Evolutionary conservation across 1,139 yeast species (phyloP), one percentile per base, ranked within the genome.

Genomic region (Kodamaea derodonti): DNA sequence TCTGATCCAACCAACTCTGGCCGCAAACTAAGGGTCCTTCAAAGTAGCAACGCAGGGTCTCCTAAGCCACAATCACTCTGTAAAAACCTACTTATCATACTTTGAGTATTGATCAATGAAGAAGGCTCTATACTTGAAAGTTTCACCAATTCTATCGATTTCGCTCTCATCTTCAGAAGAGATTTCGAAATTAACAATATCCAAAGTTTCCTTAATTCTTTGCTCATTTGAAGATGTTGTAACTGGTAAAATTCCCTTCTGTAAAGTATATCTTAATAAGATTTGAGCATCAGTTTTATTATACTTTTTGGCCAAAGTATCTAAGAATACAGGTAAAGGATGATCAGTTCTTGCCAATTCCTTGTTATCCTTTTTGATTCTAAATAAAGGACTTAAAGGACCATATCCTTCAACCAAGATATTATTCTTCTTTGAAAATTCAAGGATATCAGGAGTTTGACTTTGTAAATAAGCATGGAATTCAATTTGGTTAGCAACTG

Each of bases 261-360:
- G 80, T 33, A 73, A 62, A 8, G 78, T 77, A 82, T 88, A 85
- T 51, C 84, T 69, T 39, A 85, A 64, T 35, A 84, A 60, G 29
- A 85, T 60, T 52, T 81, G 86, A 15, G 82, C 74, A 20, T 69
- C 65, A 6, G 84, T 64, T 47, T 72, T 79, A 24, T 50, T 49
- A 50, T 84, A 79, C 48, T 80, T 80, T n/a, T 54, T 47, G 12
- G 77, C 58, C 40, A 85, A 55, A 34, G 65, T 54, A 1, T 63
- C 54, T 24, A 75, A 49, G 23, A 61, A 18, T 14, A 18, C 23
- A 7, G 39, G 39, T 12, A 43, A 35, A 1, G 49, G 50, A 33
- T 46, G 51, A 17, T 40, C 40, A 12, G 18, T 43, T 15, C 33
- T 35, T 8, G 24, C 23, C 13, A 38, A 37, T 13, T 34, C 47